Conservation (phyloP, 2,329 filamentous ascomycete genomes). For the Ophiostoma piceae region DNA sequence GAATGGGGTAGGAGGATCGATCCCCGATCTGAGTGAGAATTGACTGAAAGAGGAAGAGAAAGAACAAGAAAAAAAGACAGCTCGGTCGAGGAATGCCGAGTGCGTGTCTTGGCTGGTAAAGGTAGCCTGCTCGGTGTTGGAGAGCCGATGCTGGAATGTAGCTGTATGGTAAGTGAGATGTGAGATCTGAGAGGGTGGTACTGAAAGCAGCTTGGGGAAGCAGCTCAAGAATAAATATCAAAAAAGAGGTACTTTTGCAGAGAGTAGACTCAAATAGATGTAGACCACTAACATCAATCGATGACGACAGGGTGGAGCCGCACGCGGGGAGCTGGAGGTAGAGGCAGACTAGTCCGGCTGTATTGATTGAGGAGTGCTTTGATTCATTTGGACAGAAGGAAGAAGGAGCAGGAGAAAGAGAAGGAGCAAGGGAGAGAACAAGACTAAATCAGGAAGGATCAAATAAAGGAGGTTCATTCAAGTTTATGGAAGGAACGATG, state of each 20-base stretch:
- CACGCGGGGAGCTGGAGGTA: neutral
- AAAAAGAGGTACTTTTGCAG: neutral
- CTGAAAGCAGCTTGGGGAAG: neutral
- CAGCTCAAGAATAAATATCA: neutral
- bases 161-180: neutral
- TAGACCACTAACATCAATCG: neutral
- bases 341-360: too few species aligned
- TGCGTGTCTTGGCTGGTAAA: neutral
- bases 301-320: conserved; percentile 13
- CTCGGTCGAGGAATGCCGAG: conserved; percentile 13
- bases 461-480: too few species aligned
- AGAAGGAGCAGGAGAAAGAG: too few species aligned
- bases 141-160: conserved; percentile 1
- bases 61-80: neutral
- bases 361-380: too few species aligned
- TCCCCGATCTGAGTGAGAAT: too few species aligned
- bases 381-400: too few species aligned
- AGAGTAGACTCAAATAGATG: neutral
- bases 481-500: too few species aligned
- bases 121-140: conserved; percentile 5
- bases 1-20: neutral
- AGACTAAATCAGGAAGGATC: neutral
- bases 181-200: neutral
- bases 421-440: neutral
- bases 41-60: neutral